Evolutionary conservation across 345 rosid species (phyloP), one percentile per base, ranked within the genome.

Genomic region (Draba incana): DNA sequence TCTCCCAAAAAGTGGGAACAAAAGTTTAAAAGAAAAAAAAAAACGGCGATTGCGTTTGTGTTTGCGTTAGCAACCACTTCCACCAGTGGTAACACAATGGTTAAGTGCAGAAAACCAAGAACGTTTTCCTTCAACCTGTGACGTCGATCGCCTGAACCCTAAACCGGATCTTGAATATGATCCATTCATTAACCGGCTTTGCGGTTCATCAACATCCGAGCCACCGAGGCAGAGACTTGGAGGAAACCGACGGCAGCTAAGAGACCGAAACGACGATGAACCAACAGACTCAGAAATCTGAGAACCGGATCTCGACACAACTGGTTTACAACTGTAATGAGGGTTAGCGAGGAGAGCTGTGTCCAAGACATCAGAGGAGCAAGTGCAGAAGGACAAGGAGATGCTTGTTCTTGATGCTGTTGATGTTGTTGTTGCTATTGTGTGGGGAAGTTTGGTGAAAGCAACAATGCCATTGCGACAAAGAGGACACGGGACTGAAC

Each of bases 401-500:
- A 91, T 77, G 73, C 93, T 85, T 20, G 96, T 80, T 79, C 96
- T 81, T 43, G 84, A 74, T 46, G 83, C 72, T 1, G 66, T 78
- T 8, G 65, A 53, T 8, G 73, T 48, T 50, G 67, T 6, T 13
- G 52, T 46, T 15, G 70, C 13, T 56, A 23, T 23, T 69, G 72
- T 76, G 6, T 72, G 86, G 0, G 88, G 87, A 13, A 91, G 92
- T 81, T 74, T 89, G 31, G 78, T 71, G 64, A 94, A 94, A 11
- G 97, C 89, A 62, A 84, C 86, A 47, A 91, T 89, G 46, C 98
- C 90, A 8, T 89, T 83, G 23, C 97, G 93, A 65, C 98, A 94
- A 15, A 94, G 92, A 39, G 97, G 99, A 64, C 99, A 91, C 4
- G 98, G 82, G 20, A 94, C 79, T 3, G 92, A 94, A 14, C 99